A percentile compares a stretch with the other conserved stretches of the same genome.
Conservation (phyloP, 1,284 basidiomycete genomes). For the Sphaerobolus stellatus region DNA sequence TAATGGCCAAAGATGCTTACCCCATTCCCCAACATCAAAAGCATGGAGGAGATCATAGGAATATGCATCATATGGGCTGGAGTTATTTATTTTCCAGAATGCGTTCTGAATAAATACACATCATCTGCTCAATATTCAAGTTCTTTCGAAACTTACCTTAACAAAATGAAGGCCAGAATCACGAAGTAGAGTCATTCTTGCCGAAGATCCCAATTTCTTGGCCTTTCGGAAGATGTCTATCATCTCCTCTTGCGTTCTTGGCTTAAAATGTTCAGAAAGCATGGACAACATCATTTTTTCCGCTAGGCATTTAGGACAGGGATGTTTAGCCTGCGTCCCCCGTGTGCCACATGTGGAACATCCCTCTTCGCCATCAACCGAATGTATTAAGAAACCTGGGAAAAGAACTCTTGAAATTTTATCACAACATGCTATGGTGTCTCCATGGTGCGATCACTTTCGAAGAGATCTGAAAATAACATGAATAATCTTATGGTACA, state of each 20-base stretch:
- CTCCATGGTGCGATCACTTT: constrained; percentile 21
- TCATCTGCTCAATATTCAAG: background rate
- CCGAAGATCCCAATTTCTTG: background rate
- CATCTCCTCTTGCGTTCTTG: background rate
- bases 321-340: constrained; percentile 23
- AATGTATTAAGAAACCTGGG: constrained; percentile 29
- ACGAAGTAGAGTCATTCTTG: background rate
- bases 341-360: constrained; percentile 23
- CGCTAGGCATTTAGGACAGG: constrained; percentile 30
- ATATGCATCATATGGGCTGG: background rate
- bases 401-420: constrained; percentile 20
- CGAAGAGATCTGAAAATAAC: constrained; percentile 21
- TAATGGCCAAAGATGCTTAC: background rate
- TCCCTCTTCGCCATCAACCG: constrained; percentile 32
- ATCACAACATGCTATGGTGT: constrained; percentile 25
- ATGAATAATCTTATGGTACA: constrained; percentile 27
- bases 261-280: background rate
- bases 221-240: background rate
- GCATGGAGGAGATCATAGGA: background rate
- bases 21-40: background rate
- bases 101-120: background rate
- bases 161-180: background rate
- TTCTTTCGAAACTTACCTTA: background rate
- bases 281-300: constrained; percentile 20
- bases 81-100: background rate